Conservation (phyloP, 352 stramenopile species). For the Globisporangium irregulare region DNA sequence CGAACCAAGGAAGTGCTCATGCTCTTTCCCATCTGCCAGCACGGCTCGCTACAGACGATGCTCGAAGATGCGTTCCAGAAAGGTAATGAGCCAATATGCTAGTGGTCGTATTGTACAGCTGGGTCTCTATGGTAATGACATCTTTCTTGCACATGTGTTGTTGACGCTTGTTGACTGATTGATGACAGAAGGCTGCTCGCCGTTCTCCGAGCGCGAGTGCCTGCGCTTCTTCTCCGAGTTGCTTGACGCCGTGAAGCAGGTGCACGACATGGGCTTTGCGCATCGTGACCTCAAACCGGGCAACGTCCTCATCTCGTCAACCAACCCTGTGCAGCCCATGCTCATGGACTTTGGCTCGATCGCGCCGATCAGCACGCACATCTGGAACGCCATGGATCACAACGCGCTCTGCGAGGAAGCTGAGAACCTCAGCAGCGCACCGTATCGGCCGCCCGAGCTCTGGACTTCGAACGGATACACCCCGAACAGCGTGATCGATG, state of each 20-base stretch:
- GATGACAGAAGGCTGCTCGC: slow-evolving; percentile 4
- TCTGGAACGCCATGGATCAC: slow-evolving; percentile 40
- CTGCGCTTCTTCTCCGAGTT: slow-evolving; percentile 54
- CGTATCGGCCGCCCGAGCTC: slow-evolving; percentile 91
- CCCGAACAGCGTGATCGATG: slow-evolving; percentile 35
- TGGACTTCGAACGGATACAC: slow-evolving; percentile 51
- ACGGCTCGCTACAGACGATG: slow-evolving; percentile 56
- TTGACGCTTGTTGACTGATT: not conserved
- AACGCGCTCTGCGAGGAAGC: slow-evolving; percentile 79
- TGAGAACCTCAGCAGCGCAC: slow-evolving; percentile 75
- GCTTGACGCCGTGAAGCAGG: slow-evolving; percentile 48
- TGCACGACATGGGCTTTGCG: slow-evolving; percentile 53
- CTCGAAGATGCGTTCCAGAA: slow-evolving; percentile 36
- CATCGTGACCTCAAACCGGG: slow-evolving; percentile 81
- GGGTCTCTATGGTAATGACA: not conserved
- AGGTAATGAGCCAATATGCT: slow-evolving; percentile 10
- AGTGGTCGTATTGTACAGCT: not conserved
- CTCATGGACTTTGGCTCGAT: slow-evolving; percentile 81
- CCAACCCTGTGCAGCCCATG: slow-evolving; percentile 41
- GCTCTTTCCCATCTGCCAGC: slow-evolving; percentile 48
- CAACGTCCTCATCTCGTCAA: slow-evolving; percentile 59
- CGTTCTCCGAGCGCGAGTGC: slow-evolving; percentile 47
- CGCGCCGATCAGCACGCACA: slow-evolving; percentile 27
- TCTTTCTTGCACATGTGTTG: not conserved
- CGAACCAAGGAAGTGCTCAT: slow-evolving; percentile 55